Evolutionary conservation across 176 grass and related monocot species (phyloP).

Genomic region (Raddia guianensis): DNA sequence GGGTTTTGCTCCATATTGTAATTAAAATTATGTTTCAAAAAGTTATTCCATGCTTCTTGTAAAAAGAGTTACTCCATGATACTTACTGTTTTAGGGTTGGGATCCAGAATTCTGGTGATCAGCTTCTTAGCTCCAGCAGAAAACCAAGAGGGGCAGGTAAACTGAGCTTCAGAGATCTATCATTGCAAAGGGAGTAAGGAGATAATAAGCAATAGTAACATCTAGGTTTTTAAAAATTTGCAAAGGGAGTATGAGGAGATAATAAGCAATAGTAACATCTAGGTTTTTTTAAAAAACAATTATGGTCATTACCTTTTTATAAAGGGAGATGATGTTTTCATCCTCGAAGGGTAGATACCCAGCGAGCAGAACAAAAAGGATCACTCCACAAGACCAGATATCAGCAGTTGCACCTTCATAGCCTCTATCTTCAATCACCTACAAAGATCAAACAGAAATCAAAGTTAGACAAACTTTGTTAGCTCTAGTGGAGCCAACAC

Average conservation of each 20-base stretch:
- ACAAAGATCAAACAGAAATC: conserved; percentile 28
- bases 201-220: background rate
- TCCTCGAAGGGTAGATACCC: conserved; percentile 98
- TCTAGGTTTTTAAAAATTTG: conserved; percentile 5
- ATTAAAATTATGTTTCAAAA: conserved; percentile 7
- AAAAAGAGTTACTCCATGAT: background rate
- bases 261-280: background rate
- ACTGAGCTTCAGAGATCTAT: conserved; percentile 85
- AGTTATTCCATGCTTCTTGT: background rate
- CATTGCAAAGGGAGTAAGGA: conserved; percentile 27
- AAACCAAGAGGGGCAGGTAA: conserved; percentile 89
- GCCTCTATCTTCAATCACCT: conserved; percentile 97
- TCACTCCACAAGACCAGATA: conserved; percentile 98
- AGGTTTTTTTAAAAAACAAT: background rate
- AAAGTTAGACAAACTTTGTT: conserved; percentile 19
- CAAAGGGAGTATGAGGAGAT: conserved; percentile 25
- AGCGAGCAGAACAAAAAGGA: conserved; percentile 87
- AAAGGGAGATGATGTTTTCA: conserved; percentile 80
- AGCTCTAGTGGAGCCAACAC: conserved; percentile 5
- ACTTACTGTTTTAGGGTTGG: conserved; percentile 85
- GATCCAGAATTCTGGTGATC: conserved; percentile 80
- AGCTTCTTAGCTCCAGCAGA: conserved; percentile 85
- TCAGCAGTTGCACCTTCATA: conserved; percentile 95
- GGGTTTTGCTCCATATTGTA: background rate
- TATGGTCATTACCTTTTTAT: conserved; percentile 72